These are phyloP conservation scores for Ceratocystis variospora DNA, from an alignment of 2,329 filamentous ascomycete genomes.

Conservation along the genomic window DNA sequence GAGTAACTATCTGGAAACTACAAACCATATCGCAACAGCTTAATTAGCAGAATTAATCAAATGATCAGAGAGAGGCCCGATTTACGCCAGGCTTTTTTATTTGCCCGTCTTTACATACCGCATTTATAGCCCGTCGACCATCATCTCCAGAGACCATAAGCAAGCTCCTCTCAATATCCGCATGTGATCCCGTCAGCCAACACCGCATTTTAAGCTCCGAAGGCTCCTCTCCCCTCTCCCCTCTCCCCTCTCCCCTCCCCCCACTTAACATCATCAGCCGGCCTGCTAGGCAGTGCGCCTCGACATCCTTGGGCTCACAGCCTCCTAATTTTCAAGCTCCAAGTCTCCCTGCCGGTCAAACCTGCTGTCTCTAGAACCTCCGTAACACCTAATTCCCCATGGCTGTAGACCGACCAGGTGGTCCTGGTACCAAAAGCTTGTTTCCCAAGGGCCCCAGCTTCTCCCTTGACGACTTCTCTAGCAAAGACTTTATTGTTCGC, in stretches of 20 bases:
- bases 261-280: not conserved
- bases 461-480: constrained; percentile 75
- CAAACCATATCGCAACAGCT: not conserved
- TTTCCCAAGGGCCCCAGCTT: constrained; percentile 72
- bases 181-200: not conserved
- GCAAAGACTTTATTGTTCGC: constrained; percentile 90
- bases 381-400: not conserved
- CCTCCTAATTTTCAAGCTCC: not conserved
- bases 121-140: not conserved
- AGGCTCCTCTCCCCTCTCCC: not conserved
- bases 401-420: constrained; percentile 25
- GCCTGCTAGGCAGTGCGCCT: not conserved
- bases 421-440: constrained; percentile 46
- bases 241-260: not conserved
- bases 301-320: not conserved
- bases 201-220: not conserved
- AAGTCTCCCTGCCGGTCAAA: not conserved
- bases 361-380: not conserved
- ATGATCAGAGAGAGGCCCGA: not conserved
- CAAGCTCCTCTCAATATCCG: not conserved
- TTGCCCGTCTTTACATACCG: not conserved
- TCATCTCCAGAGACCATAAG: not conserved
- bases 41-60: not conserved
- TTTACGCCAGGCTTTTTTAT: not conserved
- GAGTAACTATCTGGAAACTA: not conserved